A percentile compares a stretch with the other conserved stretches of the same genome.
These are phyloP conservation scores for Neurospora sp. DNA, from an alignment of 495 filamentous ascomycete species.

Conservation along the genomic window DNA sequence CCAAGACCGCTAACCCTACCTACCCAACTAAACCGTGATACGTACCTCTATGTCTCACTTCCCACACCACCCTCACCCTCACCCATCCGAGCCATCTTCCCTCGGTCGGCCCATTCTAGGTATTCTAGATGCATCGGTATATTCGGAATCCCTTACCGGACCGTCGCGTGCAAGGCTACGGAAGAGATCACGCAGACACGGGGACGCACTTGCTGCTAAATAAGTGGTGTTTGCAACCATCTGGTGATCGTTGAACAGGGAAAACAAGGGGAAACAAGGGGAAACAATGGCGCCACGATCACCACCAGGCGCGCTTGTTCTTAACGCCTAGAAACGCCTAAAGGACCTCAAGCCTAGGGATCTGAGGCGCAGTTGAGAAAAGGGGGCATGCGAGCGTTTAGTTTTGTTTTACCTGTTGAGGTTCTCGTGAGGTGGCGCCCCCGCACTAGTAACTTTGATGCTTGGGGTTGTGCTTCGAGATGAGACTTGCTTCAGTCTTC, in stretches of 20 bases:
- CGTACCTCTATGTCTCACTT: neutral
- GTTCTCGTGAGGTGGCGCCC: neutral
- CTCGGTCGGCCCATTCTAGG: neutral
- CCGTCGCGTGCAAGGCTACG: neutral
- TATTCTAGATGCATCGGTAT: neutral
- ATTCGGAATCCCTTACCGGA: neutral
- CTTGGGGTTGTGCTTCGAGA: neutral
- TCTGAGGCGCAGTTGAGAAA: neutral
- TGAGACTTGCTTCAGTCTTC: no score
- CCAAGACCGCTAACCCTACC: neutral
- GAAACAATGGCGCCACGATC: neutral
- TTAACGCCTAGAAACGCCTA: neutral
- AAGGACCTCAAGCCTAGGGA: neutral
- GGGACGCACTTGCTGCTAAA: neutral
- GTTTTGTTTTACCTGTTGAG: neutral
- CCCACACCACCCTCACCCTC: neutral
- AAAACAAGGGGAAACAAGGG: neutral
- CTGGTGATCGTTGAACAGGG: neutral
- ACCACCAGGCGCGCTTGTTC: neutral
- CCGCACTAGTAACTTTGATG: neutral
- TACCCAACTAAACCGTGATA: neutral
- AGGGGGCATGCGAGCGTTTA: neutral
- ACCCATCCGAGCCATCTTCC: neutral
- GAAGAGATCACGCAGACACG: neutral
- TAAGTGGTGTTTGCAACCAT: neutral